phyloP scores from a whole-genome alignment of 2,329 filamentous ascomycete genomes.

The Botryotinia globosa region DNA sequence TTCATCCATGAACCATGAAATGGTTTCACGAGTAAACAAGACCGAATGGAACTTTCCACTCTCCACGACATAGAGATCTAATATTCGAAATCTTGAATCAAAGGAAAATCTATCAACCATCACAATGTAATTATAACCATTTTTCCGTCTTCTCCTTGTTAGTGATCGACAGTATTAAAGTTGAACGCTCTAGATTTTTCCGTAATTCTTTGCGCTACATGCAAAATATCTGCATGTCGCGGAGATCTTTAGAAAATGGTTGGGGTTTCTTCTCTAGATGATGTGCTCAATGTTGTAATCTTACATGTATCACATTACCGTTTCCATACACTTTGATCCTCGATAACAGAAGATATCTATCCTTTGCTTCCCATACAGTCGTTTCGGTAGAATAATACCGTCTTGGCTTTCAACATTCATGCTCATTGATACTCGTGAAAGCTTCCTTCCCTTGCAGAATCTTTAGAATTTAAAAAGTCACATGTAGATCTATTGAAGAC shows the following conservation, averaged over 20 bases:
- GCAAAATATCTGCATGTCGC: background rate
- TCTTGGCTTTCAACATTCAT: background rate
- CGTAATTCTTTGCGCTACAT: background rate
- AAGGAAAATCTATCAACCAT: background rate
- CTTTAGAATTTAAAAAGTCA: background rate
- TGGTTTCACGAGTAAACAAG: background rate
- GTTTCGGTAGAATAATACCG: background rate
- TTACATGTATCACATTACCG: background rate
- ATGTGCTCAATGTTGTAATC: background rate
- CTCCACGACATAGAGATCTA: background rate
- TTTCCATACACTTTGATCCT: background rate
- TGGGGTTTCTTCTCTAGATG: background rate
- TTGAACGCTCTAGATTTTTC: background rate
- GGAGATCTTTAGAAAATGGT: background rate
- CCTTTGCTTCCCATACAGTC: background rate
- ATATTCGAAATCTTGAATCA: background rate
- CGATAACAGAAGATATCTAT: background rate
- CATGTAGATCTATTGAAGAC: background rate
- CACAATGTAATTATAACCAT: background rate
- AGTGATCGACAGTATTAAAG: background rate
- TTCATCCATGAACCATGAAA: conserved; percentile 11
- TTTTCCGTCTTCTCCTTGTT: background rate
- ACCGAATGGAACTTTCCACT: background rate
- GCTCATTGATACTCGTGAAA: background rate
- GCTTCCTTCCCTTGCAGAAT: background rate